phyloP scores from a whole-genome alignment of 1,284 basidiomycete genomes.

The Rhodotorula sp. region DNA sequence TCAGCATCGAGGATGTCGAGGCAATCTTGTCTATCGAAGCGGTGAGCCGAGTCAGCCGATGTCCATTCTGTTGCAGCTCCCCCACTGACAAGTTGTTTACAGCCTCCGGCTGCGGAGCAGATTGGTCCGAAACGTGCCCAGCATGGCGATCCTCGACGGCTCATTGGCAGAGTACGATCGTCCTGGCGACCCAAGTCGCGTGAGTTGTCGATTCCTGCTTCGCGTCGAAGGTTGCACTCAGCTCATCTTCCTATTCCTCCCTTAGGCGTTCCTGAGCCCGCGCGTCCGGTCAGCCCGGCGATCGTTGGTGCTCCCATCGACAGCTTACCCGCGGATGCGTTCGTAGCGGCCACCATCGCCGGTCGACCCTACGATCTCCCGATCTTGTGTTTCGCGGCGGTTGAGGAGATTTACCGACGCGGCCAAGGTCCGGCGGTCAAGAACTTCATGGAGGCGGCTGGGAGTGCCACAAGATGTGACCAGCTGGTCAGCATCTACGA shows the following conservation, averaged over 20 bases:
- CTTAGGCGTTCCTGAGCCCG: background rate
- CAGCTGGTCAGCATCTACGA: conserved; percentile 48
- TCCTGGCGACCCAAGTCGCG: too few relatives aligned
- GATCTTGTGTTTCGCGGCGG: conserved; percentile 46
- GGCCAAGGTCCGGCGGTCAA: conserved; percentile 47
- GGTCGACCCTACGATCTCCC: conserved; percentile 49
- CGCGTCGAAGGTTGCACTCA: too few relatives aligned
- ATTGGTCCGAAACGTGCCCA: too few relatives aligned
- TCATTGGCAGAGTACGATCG: too few relatives aligned
- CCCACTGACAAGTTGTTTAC: too few relatives aligned
- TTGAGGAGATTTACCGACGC: conserved; percentile 50
- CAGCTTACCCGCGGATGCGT: conserved; percentile 44
- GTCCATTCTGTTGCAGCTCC: background rate
- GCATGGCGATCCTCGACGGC: too few relatives aligned
- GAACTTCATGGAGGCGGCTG: conserved; percentile 47
- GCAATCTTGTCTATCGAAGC: conserved; percentile 31
- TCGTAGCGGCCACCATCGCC: conserved; percentile 48
- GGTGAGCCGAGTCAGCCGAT: background rate
- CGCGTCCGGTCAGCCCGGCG: background rate
- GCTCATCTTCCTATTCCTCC: background rate
- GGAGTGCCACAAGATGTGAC: conserved; percentile 46
- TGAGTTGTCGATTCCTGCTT: too few relatives aligned
- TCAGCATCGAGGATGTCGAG: conserved; percentile 33
- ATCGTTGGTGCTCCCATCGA: conserved; percentile 45
- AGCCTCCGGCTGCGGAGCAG: too few relatives aligned